phyloP scores from a whole-genome alignment of 352 stramenopile species.

The Phytophthora pseudosyringae region DNA sequence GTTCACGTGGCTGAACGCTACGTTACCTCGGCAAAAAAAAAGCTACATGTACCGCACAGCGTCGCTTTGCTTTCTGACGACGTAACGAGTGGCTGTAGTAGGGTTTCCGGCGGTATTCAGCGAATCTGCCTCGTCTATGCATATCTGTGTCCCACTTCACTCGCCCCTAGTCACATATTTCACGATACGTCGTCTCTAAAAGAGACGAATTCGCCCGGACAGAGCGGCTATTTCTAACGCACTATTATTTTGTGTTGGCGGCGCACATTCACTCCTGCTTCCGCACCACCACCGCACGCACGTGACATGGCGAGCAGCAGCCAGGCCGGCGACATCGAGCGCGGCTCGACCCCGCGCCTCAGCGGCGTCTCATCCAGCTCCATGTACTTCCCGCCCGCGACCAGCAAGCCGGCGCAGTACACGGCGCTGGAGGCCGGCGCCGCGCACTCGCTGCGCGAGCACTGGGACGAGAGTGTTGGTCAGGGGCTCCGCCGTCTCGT shows the following conservation, averaged over 20 bases:
- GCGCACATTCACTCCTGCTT: conserved; percentile 14
- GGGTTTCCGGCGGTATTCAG: conserved; percentile 24
- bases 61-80: conserved; percentile 5
- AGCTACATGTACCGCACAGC: neutral
- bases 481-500: conserved; percentile 29
- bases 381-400: conserved; percentile 15
- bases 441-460: conserved; percentile 24
- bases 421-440: conserved; percentile 20
- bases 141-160: neutral
- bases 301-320: conserved; percentile 17
- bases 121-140: conserved; percentile 7
- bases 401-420: conserved; percentile 24
- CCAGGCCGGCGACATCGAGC: conserved; percentile 26
- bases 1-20: neutral
- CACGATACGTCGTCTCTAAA: neutral
- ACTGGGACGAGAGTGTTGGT: conserved; percentile 40
- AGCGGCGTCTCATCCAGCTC: conserved; percentile 25
- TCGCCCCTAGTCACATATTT: neutral
- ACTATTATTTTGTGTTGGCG: conserved; percentile 19
- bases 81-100: conserved; percentile 17
- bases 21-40: neutral
- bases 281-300: too few species aligned
- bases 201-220: conserved; percentile 5
- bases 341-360: conserved; percentile 18
- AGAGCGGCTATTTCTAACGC: conserved; percentile 11